Base-by-base conservation (phyloP, 208 protist genomes). In the Jaenimonas drosophilae region DNA sequence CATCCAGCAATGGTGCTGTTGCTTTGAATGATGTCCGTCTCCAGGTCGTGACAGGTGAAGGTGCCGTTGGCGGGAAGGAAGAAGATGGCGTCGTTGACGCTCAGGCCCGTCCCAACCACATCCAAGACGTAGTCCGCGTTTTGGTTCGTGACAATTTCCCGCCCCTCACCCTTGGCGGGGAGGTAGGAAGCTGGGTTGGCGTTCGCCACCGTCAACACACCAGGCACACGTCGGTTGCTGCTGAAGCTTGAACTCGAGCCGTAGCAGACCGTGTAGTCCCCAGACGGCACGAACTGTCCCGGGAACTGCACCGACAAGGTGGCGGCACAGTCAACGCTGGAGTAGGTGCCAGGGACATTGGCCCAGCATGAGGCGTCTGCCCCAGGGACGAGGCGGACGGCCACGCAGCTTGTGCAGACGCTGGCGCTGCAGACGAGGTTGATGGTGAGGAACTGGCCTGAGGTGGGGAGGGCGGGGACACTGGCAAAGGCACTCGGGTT, bases 1-100 rank as follows among this genome's bases (percentile, higher is more conserved):
- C 73, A 89, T 27, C 42, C 43, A 21, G 56, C 55, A 19, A 86
- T 58, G 29, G 74, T 64, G 7, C 55, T 64, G 49, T 89, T 74
- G 40, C 31, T 61, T 36, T 75, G 60, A 11, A 88, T 51, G 14
- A 44, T 54, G 52, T 49, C 59, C 6, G 52, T 87, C 53, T 67
- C 63, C 39, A 91, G 70, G 64, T 90, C 79, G 65, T 94, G 87
- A 61, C 87, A 94, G 29, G 58, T 67, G 63, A 73, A 85, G n/a
- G n/a, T n/a, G 49, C 71, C 70, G n/a, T 45, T 70, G n/a, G 39
- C 49, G 0, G 87, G 64, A 19, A 94, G 49, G 7, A 94, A 38
- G 48, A 94, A 90, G 31, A 76, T 65, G 30, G 65, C 36, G 49
- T 91, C 87, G 7, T 33, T 11, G 17, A 33, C 45, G 25, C 29